phyloP scores from a whole-genome alignment of 2,329 filamentous ascomycete genomes.

The Colletotrichum sp. region DNA sequence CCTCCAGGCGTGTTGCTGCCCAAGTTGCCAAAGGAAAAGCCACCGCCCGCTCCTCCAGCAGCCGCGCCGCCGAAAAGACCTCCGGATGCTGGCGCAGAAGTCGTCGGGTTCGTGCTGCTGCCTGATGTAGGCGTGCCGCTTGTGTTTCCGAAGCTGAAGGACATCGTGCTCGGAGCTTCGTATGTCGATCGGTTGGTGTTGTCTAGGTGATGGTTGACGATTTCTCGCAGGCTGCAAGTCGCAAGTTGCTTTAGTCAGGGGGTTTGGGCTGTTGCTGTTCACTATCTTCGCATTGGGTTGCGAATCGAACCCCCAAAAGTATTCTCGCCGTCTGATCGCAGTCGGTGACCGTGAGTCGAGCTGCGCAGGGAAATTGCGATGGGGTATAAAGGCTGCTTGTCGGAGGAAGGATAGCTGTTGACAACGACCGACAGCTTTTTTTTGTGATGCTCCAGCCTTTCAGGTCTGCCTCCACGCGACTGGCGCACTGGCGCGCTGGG shows the following conservation, averaged over 20 bases:
- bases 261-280: background rate
- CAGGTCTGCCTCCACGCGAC: conserved; percentile 18
- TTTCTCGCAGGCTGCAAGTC: background rate
- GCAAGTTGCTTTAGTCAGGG: background rate
- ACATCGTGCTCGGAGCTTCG: conserved; percentile 32
- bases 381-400: background rate
- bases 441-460: conserved; percentile 21
- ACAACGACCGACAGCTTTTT: conserved; percentile 14
- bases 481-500: conserved; percentile 2
- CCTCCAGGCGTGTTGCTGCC: conserved; percentile 19
- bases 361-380: background rate
- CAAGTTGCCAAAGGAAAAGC: conserved; percentile 46
- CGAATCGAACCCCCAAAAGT: background rate
- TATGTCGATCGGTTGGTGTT: background rate
- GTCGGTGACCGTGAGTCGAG: background rate
- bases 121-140: conserved; percentile 28
- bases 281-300: conserved; percentile 13
- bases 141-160: conserved; percentile 42
- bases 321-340: background rate
- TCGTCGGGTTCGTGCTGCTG: conserved; percentile 26
- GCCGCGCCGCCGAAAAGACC: conserved; percentile 42
- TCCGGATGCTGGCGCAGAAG: conserved; percentile 42
- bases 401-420: background rate
- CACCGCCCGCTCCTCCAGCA: conserved; percentile 29
- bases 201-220: background rate